These are phyloP conservation scores for Epichloe gansuensis DNA, from an alignment of 2,329 filamentous ascomycete species.

Conservation along the genomic window DNA sequence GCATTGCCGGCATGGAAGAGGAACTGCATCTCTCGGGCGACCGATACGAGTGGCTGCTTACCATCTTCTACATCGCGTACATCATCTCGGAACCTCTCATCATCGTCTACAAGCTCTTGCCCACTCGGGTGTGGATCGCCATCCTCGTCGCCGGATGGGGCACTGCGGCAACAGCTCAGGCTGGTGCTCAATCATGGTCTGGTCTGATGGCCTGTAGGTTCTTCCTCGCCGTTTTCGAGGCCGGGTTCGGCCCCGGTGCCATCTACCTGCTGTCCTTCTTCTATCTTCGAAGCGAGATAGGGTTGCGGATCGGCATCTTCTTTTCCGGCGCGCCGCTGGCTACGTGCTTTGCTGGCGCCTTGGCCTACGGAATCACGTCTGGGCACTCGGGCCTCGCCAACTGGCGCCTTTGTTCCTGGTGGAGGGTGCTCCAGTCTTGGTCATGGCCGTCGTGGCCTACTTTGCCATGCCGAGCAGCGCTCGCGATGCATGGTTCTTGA, in stretches of 20 bases:
- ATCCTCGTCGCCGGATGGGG: conserved; percentile 8
- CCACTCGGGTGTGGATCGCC: conserved; percentile 3
- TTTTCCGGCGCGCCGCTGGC: conserved; percentile 50
- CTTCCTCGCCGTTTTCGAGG: conserved; percentile 23
- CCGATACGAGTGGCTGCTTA: conserved; percentile 12
- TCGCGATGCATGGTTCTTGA: conserved; percentile 9
- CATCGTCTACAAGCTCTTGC: conserved; percentile 6
- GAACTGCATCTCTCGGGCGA: conserved; percentile 11
- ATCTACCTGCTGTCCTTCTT: conserved; percentile 24
- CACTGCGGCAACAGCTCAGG: conserved; percentile 24
- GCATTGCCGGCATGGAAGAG: conserved; percentile 11
- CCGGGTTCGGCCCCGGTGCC: conserved; percentile 20
- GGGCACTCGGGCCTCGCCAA: conserved; percentile 41
- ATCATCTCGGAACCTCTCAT: conserved; percentile 10
- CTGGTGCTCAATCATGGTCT: conserved; percentile 32
- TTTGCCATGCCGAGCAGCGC: conserved; percentile 14
- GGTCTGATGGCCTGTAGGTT: conserved; percentile 32
- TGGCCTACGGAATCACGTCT: conserved; percentile 53
- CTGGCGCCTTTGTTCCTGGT: conserved; percentile 57
- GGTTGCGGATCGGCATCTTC: conserved; percentile 25
- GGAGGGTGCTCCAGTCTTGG: conserved; percentile 22
- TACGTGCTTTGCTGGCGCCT: conserved; percentile 53
- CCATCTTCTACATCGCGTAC: conserved; percentile 14
- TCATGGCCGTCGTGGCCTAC: conserved; percentile 19
- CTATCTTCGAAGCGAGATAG: conserved; percentile 23